Percentiles rank a stretch among this genome's conserved stretches.
phyloP scores from a whole-genome alignment of 2,329 filamentous ascomycete genomes.

The Fulvia fulva region DNA sequence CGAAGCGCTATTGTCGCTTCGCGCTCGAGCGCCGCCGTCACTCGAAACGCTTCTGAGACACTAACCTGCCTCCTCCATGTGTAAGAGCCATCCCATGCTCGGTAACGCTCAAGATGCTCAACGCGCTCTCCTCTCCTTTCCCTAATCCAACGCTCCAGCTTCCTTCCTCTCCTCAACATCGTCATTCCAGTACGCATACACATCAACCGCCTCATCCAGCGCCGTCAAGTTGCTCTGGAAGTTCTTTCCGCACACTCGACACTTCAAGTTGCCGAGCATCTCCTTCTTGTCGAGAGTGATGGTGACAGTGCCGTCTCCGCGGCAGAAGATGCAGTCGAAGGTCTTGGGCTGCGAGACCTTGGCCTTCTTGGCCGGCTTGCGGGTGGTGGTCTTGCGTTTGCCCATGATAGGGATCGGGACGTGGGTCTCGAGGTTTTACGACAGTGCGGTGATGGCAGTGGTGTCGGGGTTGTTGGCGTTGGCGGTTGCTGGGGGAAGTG shows the following conservation, averaged over 20 bases:
- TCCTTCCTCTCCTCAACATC: background rate
- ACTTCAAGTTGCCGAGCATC: background rate
- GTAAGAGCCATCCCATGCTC: background rate
- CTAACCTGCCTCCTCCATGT: background rate
- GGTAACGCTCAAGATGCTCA: background rate
- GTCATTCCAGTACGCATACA: background rate
- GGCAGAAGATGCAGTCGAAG: background rate
- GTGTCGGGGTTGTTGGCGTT: too few species aligned
- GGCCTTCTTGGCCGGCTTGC: background rate
- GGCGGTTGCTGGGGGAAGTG: too few species aligned
- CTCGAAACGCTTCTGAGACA: background rate
- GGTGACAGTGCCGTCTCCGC: background rate
- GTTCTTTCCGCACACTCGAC: background rate
- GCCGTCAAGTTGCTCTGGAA: background rate
- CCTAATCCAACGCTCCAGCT: background rate
- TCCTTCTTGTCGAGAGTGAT: background rate
- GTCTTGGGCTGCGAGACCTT: background rate
- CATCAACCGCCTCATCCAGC: background rate
- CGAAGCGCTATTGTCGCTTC: background rate
- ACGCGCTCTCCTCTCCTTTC: too few species aligned
- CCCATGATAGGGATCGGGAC: background rate
- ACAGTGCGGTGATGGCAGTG: too few species aligned
- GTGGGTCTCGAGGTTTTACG: too few species aligned
- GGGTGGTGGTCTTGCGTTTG: background rate
- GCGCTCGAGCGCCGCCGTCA: background rate